Conservation (phyloP, 768 basidiomycete species). For the Lepiota venenata region DNA sequence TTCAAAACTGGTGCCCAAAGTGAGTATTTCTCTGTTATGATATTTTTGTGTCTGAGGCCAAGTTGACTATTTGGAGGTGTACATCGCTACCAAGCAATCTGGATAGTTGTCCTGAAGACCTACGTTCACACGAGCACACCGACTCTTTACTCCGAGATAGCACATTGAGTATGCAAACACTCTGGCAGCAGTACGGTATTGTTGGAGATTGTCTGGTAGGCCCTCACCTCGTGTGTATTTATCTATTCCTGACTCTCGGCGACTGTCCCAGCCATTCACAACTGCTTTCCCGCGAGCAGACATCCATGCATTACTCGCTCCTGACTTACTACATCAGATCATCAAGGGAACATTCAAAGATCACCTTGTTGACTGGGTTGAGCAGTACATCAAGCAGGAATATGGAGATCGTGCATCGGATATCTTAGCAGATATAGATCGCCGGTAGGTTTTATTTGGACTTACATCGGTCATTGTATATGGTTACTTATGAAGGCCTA, state of each 20-base stretch:
- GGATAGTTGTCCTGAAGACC: not conserved
- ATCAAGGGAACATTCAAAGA: no score
- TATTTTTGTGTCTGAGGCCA: not conserved
- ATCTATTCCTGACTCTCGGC: not conserved
- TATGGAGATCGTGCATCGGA: not conserved
- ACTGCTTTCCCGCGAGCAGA: constrained; percentile 27
- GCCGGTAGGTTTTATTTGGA: not conserved
- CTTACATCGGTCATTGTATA: no score
- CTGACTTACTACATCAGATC: constrained; percentile 30
- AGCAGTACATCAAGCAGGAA: constrained; percentile 22
- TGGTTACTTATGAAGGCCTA: no score
- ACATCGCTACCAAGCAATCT: not conserved
- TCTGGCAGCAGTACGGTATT: constrained; percentile 11
- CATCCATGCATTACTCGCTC: constrained; percentile 27
- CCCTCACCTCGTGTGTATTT: not conserved
- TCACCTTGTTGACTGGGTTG: constrained; percentile 35
- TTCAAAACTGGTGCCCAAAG: constrained; percentile 26
- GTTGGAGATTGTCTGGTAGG: constrained; percentile 1
- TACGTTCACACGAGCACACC: not conserved
- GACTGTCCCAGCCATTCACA: constrained; percentile 26
- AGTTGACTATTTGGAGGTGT: not conserved
- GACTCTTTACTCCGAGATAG: not conserved
- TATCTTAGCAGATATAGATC: constrained; percentile 3
- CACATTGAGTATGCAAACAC: not conserved
- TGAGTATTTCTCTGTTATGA: constrained; percentile 6